Evolutionary conservation across 495 filamentous ascomycete species (phyloP).

Genomic region (Lindgomyces ingoldianus): DNA sequence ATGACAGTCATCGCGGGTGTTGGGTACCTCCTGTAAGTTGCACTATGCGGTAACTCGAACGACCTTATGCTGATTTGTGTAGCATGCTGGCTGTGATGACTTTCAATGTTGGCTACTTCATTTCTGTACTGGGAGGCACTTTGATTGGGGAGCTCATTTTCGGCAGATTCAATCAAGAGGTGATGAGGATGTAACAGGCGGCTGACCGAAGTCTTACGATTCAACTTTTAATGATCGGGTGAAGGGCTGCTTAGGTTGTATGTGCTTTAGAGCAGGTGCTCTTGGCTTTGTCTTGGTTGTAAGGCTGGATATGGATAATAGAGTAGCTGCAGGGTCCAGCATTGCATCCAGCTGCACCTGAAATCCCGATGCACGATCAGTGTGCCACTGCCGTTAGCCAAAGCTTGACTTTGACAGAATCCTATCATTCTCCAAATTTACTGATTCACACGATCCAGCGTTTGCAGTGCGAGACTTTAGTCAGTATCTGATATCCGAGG

Average conservation of each 20-base stretch:
- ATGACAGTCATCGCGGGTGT: slow-evolving; percentile 71
- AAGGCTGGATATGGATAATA: too few relatives aligned
- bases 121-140: slow-evolving; percentile 77
- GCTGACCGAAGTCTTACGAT: neutral
- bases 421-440: neutral
- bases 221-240: slow-evolving; percentile 13
- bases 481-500: slow-evolving; percentile 5
- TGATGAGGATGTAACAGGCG: slow-evolving; percentile 23
- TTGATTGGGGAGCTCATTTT: slow-evolving; percentile 82
- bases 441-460: too few relatives aligned
- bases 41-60: neutral
- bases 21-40: slow-evolving; percentile 85
- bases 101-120: slow-evolving; percentile 94
- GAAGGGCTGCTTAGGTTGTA: slow-evolving; percentile 16
- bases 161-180: slow-evolving; percentile 60
- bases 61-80: slow-evolving; percentile 6
- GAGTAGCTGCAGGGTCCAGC: slow-evolving; percentile 29
- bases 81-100: slow-evolving; percentile 99
- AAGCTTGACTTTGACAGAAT: slow-evolving; percentile 16
- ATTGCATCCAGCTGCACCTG: slow-evolving; percentile 2
- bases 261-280: neutral
- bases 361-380: neutral
- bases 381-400: slow-evolving; percentile 24
- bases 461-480: too few relatives aligned
- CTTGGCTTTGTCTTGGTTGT: slow-evolving; percentile 29